Base-by-base conservation (phyloP, 306 rosid species). In the Glycyrrhiza uralensis region DNA sequence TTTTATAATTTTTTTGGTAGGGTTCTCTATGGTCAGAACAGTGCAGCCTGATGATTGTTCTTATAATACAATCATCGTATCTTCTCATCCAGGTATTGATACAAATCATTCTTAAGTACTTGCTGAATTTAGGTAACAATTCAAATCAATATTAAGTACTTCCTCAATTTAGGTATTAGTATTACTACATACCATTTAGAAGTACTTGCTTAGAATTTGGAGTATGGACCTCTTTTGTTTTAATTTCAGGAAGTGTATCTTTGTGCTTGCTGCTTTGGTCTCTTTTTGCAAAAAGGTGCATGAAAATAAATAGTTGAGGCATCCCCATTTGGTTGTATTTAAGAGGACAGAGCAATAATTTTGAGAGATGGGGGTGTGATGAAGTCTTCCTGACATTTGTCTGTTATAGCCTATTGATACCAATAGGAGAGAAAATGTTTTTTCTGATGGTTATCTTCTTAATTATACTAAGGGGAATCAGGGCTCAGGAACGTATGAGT, bases 11-110 rank as follows among this genome's bases (percentile, higher is more conserved):
- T 73, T 57, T 26, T 17, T 42, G 32, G 50, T 60, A 59, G 86
- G 66, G 65, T 60, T 72, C 66, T 71, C 80, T 3, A 66, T 36
- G 75, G 28, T 65, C 72, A 45, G 69, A 45, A 72, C 64, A 24
- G 56, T 49, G 62, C 64, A 42, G 60, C 45, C 20, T 13, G 75
- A 71, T 10, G 75, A 57, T 36, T 49, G 38, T 79, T 69, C 79
- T 71, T 42, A 73, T 72, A 13, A 22, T 69, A 80, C 67, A 18
- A 66, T 23, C 61, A 29, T 24, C 65, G 76, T 58, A 3, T 72
- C 80, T 79, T 72, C 80, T 79, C 82, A 71, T 83, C 71, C 85
- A 65, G 79, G 79, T 83, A 63, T 55, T 26, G 8, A 57, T 49
- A 64, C 51, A 32, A 51, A 65, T 49, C 51, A 46, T 68, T 15